Evolutionary conservation across 1,139 yeast genomes (phyloP).

Genomic region (Candida sp.): DNA sequence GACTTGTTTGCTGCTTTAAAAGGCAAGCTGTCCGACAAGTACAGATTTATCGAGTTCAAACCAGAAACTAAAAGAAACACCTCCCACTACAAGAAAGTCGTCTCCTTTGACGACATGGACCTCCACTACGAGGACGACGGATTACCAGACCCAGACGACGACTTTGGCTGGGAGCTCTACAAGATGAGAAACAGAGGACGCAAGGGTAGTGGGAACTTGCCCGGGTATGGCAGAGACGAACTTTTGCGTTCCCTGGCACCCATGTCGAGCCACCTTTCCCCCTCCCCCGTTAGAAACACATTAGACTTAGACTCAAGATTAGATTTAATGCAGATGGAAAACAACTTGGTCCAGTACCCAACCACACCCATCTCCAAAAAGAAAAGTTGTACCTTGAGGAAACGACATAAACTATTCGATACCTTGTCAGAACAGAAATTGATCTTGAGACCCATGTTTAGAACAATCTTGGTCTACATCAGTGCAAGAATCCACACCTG

Average conservation of each 20-base stretch:
- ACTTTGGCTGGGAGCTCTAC: slow-evolving; percentile 17
- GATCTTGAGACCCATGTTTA: slow-evolving; percentile 41
- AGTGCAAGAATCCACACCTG: slow-evolving; percentile 78
- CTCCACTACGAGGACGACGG: slow-evolving; percentile 19
- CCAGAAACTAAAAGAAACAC: neutral
- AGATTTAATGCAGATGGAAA: slow-evolving; percentile 23
- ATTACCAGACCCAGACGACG: slow-evolving; percentile 17
- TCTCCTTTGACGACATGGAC: slow-evolving; percentile 26
- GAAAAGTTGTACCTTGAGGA: slow-evolving; percentile 54
- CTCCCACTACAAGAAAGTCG: slow-evolving; percentile 19
- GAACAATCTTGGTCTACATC: slow-evolving; percentile 66
- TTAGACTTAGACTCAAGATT: slow-evolving; percentile 5
- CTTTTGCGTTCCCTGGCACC: neutral
- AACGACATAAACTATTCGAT: slow-evolving; percentile 48
- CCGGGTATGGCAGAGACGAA: neutral
- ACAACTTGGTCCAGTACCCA: slow-evolving; percentile 37
- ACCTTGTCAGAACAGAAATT: slow-evolving; percentile 36
- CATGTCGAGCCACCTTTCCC: neutral
- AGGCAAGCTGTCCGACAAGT: slow-evolving; percentile 23
- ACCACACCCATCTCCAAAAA: slow-evolving; percentile 56
- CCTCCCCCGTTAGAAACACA: slow-evolving; percentile 3
- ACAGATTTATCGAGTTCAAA: slow-evolving; percentile 21
- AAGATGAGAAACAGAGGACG: slow-evolving; percentile 5
- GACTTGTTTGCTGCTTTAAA: slow-evolving; percentile 24
- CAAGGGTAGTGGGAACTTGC: neutral